Evolutionary conservation across 1,284 basidiomycete species (phyloP).

Genomic region (Fomes fomentarius): DNA sequence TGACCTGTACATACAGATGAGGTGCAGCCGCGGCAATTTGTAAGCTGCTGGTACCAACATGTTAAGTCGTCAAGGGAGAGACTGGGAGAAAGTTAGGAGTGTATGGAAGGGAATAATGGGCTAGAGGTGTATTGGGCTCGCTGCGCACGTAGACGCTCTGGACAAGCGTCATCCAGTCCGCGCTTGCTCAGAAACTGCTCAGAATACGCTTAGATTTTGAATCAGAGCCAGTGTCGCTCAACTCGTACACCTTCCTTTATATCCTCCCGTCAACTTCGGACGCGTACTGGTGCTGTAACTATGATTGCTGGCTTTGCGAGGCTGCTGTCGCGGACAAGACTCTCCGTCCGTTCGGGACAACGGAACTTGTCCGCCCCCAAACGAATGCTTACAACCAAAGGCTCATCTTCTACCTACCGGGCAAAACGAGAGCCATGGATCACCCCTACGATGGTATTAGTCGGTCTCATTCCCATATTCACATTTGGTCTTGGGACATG

Average conservation of each 20-base stretch:
- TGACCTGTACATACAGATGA: conserved; percentile 28
- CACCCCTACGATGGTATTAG: conserved; percentile 75
- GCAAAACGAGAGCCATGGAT: conserved; percentile 60
- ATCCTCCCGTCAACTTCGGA: no score
- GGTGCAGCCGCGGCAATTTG: not conserved
- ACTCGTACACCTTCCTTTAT: no score
- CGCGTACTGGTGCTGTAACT: no score
- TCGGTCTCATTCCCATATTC: conserved; percentile 89
- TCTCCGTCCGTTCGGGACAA: not conserved
- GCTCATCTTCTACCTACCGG: conserved; percentile 44
- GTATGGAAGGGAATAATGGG: not conserved
- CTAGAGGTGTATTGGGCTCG: not conserved
- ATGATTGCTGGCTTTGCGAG: no score
- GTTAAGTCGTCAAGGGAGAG: not conserved
- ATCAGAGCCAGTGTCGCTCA: no score
- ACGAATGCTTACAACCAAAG: conserved; percentile 16
- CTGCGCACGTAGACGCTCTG: conserved; percentile 11
- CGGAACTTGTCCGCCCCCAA: conserved; percentile 3
- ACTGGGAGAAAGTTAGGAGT: conserved; percentile 6
- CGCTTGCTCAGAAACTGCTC: no score
- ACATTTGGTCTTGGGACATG: conserved; percentile 93
- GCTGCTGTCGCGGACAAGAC: conserved; percentile 1
- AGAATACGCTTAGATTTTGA: no score
- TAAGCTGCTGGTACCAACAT: conserved; percentile 6
- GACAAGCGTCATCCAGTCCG: not conserved